Percentiles rank a stretch among this genome's conserved stretches.
phyloP scores from a whole-genome alignment of 1,139 yeast genomes.

The Arxiozyma slooffiae region DNA sequence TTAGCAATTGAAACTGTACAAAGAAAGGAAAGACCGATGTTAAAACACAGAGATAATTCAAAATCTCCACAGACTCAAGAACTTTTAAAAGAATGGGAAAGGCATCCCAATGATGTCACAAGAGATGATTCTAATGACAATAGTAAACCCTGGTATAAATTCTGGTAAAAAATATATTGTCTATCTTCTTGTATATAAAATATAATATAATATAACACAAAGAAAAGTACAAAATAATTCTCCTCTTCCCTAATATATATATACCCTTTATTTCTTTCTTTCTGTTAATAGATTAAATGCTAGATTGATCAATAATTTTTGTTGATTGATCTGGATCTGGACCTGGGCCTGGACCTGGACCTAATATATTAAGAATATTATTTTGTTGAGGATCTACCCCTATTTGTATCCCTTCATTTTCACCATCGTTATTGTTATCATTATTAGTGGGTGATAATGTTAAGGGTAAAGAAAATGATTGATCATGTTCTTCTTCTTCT shows the following conservation, averaged over 20 bases:
- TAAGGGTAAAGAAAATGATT: constrained; percentile 17
- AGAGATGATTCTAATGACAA: background rate
- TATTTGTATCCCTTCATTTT: background rate
- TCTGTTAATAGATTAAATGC: background rate
- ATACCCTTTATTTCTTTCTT: constrained; percentile 1
- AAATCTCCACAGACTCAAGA: constrained; percentile 7
- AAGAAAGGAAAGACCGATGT: constrained; percentile 37
- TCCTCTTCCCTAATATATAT: background rate
- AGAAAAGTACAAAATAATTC: too few relatives aligned
- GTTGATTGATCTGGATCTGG: too few relatives aligned
- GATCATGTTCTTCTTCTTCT: constrained; percentile 9
- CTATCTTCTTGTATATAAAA: background rate
- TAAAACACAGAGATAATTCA: constrained; percentile 17
- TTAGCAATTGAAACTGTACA: constrained; percentile 44
- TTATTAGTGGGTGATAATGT: constrained; percentile 5
- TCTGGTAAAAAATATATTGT: constrained; percentile 18
- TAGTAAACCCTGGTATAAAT: constrained; percentile 23
- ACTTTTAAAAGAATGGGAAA: constrained; percentile 21
- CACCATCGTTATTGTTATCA: constrained; percentile 1
- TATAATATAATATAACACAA: too few relatives aligned
- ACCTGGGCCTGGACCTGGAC: background rate
- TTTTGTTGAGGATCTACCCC: background rate
- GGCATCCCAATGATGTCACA: constrained; percentile 9
- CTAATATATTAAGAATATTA: too few relatives aligned
- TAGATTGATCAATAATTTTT: constrained; percentile 2